Base-by-base conservation (phyloP, 441 rosid genomes). In the Gossypium davidsonii region DNA sequence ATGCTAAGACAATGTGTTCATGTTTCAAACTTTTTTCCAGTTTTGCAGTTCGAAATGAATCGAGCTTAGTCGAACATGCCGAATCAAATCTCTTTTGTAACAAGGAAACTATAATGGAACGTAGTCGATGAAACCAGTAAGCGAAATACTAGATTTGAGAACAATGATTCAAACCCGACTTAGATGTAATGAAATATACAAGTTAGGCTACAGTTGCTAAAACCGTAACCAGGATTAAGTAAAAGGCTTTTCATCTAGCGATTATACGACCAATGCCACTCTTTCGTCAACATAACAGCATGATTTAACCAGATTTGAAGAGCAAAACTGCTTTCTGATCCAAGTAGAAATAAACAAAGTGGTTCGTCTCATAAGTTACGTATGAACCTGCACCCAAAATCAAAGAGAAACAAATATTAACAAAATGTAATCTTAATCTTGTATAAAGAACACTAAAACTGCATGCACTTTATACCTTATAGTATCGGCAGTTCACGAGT, bases 301-400 rank as follows among this genome's bases (percentile, higher is more conserved):
- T 31, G 39, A 20, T 73, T 34, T 83, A 95, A 51, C 98, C 99
- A 0, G 99, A 95, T 84, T 92, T 95, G 96, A 95, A 95, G 77
- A 95, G 91, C 76, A 95, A 85, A 75, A 95, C 87, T 3, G 97
- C 99, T 82, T 91, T 95, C 80, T 92, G 96, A 77, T 92, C 99
- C 74, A 92, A 84, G 77, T 95, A 92, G 85, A 95, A 92, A 81
- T 95, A 92, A 28, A 95, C 91, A 53, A 92, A 92, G 86, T 91
- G 96, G 84, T 95, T 91, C 28, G 99, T 92, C 86, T 92, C 99
- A 5, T 92, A 98, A 6, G 99, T 91, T 78, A 95, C 99, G 21
- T 90, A 93, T 7, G 99, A 95, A 73, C 98, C 99, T 95, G 92
- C 57, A 70, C 23, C 25, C 3, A 65, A 74, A 68, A 37, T 25